Percentiles rank a stretch among this genome's conserved stretches.
phyloP scores from a whole-genome alignment of 768 basidiomycete species.

The Agrocybe praecox region DNA sequence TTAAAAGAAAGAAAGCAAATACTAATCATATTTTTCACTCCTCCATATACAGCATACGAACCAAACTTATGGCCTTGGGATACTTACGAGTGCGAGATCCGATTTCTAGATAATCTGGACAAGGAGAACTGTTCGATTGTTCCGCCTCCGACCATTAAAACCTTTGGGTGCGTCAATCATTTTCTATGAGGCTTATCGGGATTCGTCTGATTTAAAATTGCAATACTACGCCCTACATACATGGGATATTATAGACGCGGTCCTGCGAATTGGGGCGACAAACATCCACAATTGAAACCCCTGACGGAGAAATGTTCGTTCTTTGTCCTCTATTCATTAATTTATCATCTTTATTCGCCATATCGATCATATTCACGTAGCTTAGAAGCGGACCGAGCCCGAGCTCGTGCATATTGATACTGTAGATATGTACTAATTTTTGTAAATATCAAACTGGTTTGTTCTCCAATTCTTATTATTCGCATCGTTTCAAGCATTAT shows the following conservation, averaged over 20 bases:
- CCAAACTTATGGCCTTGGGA: neutral
- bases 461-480: no score
- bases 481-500: no score
- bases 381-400: conserved; percentile 28
- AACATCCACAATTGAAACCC: conserved; percentile 11
- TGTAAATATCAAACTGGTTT: no score
- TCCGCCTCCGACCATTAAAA: neutral
- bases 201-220: no score
- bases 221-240: no score
- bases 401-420: conserved; percentile 16
- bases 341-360: no score
- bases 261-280: neutral
- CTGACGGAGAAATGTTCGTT: conserved; percentile 1
- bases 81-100: neutral
- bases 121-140: neutral
- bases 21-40: no score
- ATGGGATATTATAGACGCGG: neutral
- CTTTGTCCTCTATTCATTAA: neutral
- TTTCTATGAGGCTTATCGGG: no score
- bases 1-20: no score
- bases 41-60: neutral
- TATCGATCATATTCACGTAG: conserved; percentile 10
- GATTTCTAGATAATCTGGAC: neutral
- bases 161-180: neutral
- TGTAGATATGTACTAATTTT: no score